phyloP scores from a whole-genome alignment of 768 basidiomycete genomes.

The Daedaleopsis nitida region DNA sequence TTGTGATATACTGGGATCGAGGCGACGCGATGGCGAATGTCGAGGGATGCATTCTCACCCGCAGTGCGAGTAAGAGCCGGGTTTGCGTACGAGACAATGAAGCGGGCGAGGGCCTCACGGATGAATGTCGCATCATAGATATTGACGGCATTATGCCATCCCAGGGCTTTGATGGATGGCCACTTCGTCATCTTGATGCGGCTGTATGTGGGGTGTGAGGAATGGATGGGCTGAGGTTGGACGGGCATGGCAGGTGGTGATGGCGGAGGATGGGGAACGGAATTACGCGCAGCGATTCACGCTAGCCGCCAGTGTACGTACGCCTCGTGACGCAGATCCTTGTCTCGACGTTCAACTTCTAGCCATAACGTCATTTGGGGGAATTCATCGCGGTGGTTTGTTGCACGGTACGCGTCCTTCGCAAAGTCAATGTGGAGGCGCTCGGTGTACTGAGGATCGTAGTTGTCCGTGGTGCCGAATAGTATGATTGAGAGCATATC shows the following conservation, averaged over 20 bases:
- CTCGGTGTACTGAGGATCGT: constrained; percentile 23
- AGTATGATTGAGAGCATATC: constrained; percentile 13
- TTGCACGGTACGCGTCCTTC: constrained; percentile 27
- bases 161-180: not conserved
- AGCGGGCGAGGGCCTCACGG: constrained; percentile 13
- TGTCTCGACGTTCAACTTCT: constrained; percentile 15
- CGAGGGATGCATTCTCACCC: not conserved
- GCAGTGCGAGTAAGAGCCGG: not conserved
- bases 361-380: constrained; percentile 21
- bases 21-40: not conserved
- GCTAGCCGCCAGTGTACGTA: constrained; percentile 15
- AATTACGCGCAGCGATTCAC: not conserved
- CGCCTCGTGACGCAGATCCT: constrained; percentile 10
- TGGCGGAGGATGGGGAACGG: too few relatives aligned
- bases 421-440: too few relatives aligned
- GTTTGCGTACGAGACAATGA: not conserved
- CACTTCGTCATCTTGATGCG: not conserved
- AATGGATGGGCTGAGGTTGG: too few relatives aligned
- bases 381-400: constrained; percentile 18
- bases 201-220: too few relatives aligned
- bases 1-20: constrained; percentile 12
- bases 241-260: too few relatives aligned
- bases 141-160: too few relatives aligned
- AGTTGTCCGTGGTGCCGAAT: constrained; percentile 26
- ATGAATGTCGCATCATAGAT: too few relatives aligned